These are phyloP conservation scores for Thelonectria discophora DNA, from an alignment of 2,329 filamentous ascomycete genomes.

Conservation along the genomic window DNA sequence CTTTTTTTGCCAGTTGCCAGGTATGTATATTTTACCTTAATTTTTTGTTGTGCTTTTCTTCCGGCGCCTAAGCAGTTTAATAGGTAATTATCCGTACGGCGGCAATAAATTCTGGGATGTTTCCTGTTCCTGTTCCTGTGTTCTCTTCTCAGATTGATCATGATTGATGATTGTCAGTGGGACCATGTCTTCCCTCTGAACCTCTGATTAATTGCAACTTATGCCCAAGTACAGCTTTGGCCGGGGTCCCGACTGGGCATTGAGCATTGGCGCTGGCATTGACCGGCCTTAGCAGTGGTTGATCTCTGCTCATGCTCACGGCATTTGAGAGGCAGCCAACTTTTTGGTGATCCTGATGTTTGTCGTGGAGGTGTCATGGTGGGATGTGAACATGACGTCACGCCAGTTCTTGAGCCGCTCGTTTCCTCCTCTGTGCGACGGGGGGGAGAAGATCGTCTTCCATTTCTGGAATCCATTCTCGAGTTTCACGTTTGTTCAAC, in stretches of 20 bases:
- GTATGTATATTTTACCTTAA: too few species aligned
- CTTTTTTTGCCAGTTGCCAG: conserved; percentile 11
- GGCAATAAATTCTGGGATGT: conserved; percentile 3
- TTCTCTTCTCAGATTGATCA: neutral
- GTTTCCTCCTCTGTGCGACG: neutral
- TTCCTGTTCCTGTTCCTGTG: neutral
- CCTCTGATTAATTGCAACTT: neutral
- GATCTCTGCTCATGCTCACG: neutral
- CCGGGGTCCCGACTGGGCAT: neutral
- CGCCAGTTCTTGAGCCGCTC: neutral
- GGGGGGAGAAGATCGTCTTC: conserved; percentile 9
- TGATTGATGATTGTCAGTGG: conserved; percentile 5
- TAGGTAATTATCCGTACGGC: too few species aligned
- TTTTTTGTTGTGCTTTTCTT: conserved; percentile 3
- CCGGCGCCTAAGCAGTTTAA: neutral
- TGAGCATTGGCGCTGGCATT: too few species aligned
- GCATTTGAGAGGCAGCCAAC: neutral
- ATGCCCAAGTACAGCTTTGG: neutral
- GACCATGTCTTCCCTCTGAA: neutral
- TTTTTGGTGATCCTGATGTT: too few species aligned
- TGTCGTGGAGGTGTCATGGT: conserved; percentile 1
- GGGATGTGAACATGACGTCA: conserved; percentile 24
- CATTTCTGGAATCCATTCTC: neutral
- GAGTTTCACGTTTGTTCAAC: neutral
- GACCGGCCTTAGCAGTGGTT: neutral